Conservation (phyloP, 1,284 basidiomycete genomes). For the Phlebopus sp. region DNA sequence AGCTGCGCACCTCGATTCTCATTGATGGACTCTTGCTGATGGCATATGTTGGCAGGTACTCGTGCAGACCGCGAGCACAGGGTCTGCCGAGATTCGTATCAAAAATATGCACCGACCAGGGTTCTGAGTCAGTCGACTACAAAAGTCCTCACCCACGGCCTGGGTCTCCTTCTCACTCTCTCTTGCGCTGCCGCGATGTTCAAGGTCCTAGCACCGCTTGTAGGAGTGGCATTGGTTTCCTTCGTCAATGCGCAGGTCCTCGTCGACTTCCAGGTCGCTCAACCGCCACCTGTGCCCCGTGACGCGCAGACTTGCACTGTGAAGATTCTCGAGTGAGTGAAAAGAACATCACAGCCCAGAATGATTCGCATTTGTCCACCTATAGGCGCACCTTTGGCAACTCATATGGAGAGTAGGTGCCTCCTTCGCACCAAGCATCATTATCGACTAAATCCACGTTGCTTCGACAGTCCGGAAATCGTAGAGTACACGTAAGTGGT, state of each 20-base stretch:
- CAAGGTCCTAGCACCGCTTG: conserved; percentile 14
- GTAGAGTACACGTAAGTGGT: conserved; percentile 57
- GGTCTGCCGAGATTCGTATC: neutral
- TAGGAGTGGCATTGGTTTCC: conserved; percentile 7
- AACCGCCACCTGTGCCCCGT: conserved; percentile 62
- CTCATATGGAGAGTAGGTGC: conserved; percentile 62
- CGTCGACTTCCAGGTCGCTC: conserved; percentile 70
- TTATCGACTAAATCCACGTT: conserved; percentile 7
- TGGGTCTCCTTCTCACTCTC: neutral
- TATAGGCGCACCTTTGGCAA: conserved; percentile 66
- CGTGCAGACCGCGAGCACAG: neutral
- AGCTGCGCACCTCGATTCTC: too few species aligned
- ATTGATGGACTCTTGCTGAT: too few species aligned
- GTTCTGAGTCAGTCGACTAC: neutral
- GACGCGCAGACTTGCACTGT: conserved; percentile 60
- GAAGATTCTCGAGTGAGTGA: conserved; percentile 59
- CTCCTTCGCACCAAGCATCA: neutral
- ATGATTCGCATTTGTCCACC: neutral
- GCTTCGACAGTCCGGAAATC: conserved; percentile 52
- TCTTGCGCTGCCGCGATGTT: too few species aligned
- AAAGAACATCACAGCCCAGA: neutral
- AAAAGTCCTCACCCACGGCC: conserved; percentile 7
- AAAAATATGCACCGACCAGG: conserved; percentile 2
- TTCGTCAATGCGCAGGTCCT: conserved; percentile 42
- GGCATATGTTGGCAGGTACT: neutral